Evolutionary conservation across 2,329 filamentous ascomycete genomes (phyloP).

Genomic region (Diaporthe citri): DNA sequence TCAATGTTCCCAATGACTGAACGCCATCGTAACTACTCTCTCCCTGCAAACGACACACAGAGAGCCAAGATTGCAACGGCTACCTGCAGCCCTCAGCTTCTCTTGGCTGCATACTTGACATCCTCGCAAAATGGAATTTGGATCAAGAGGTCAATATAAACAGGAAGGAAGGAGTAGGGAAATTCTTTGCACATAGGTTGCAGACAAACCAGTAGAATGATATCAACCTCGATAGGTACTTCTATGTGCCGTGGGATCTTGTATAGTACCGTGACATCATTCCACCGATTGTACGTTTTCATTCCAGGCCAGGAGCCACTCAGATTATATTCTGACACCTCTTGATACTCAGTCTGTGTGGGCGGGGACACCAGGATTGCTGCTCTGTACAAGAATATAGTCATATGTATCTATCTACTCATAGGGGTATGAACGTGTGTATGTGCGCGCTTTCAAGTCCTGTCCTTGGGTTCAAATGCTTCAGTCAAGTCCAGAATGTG

Average conservation of each 20-base stretch:
- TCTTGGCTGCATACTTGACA: not conserved
- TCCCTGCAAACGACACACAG: not conserved
- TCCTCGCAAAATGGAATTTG: not conserved
- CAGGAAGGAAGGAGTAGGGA: not conserved
- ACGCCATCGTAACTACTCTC: not conserved
- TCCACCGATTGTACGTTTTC: no score
- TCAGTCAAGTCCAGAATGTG: slow-evolving; percentile 27
- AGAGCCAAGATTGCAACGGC: not conserved
- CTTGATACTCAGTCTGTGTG: no score
- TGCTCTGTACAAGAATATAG: not conserved
- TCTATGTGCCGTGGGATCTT: not conserved
- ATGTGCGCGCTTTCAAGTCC: slow-evolving; percentile 1
- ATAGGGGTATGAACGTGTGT: slow-evolving; percentile 16
- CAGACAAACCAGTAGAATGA: not conserved
- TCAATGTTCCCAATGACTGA: not conserved
- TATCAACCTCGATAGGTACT: not conserved
- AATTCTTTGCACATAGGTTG: not conserved
- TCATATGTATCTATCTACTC: slow-evolving; percentile 28
- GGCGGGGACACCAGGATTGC: not conserved
- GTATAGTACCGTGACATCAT: not conserved
- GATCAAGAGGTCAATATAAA: not conserved
- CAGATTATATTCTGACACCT: no score
- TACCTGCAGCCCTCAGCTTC: not conserved
- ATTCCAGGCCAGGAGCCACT: no score
- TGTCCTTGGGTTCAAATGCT: slow-evolving; percentile 16